A percentile compares a stretch with the other conserved stretches of the same genome.
These are phyloP conservation scores for Massariosphaeria phaeospora DNA, from an alignment of 495 filamentous ascomycete genomes.

Conservation along the genomic window DNA sequence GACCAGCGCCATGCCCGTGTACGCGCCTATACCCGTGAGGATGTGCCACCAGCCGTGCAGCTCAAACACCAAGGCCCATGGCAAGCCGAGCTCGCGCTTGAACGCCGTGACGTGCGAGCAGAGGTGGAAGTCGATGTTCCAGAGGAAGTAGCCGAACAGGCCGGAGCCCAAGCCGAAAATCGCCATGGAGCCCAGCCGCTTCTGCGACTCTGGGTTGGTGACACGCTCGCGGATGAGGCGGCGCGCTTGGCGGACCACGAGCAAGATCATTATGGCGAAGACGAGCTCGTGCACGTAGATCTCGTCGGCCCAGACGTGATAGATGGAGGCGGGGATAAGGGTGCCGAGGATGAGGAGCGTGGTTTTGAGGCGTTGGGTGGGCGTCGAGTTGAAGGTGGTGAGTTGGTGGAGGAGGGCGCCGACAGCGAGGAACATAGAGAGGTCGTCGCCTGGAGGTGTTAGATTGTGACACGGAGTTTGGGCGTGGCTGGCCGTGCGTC, in stretches of 20 bases:
- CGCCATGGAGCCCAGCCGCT: constrained; percentile 14
- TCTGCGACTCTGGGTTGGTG: constrained; percentile 7
- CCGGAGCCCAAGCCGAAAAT: constrained; percentile 31
- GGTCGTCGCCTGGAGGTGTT: constrained; percentile 40
- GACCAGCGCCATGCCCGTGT: constrained; percentile 35
- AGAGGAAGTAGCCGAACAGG: constrained; percentile 44
- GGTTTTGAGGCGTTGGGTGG: constrained; percentile 24
- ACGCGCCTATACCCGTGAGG: constrained; percentile 41
- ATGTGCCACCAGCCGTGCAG: constrained; percentile 52
- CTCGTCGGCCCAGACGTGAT: constrained; percentile 47
- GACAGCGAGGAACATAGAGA: constrained; percentile 55
- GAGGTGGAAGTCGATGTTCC: constrained; percentile 48
- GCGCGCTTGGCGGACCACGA: constrained; percentile 39
- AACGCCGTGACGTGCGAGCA: constrained; percentile 41
- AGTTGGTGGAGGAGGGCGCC: constrained; percentile 50
- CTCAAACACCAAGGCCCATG: constrained; percentile 51
- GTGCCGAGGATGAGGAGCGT: constrained; percentile 36
- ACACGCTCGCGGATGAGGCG: constrained; percentile 22
- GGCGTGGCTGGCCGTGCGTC: not conserved
- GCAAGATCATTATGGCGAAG: constrained; percentile 38
- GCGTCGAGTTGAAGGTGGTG: constrained; percentile 43
- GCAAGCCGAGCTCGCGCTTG: constrained; percentile 45
- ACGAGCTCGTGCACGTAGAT: constrained; percentile 39
- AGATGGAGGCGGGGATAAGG: constrained; percentile 39
- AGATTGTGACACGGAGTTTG: not conserved